phyloP scores from a whole-genome alignment of 2,329 filamentous ascomycete genomes.

The Colletotrichum cordylinicola region DNA sequence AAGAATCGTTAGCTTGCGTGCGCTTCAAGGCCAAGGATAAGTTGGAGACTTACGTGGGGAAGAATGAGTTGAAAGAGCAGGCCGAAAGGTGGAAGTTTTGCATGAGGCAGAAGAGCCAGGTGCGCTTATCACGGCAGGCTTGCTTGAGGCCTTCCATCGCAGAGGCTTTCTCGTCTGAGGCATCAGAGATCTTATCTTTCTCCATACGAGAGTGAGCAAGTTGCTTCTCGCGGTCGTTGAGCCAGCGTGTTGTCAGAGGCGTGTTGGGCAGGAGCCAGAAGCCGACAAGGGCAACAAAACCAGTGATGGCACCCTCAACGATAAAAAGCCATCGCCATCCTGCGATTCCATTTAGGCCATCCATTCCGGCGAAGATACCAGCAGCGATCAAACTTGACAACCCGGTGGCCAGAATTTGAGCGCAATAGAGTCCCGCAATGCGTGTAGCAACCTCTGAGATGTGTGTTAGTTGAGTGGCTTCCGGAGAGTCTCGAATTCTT shows the following conservation, averaged over 20 bases:
- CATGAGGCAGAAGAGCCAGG: slow-evolving; percentile 61
- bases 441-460: slow-evolving; percentile 61
- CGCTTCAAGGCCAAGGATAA: background rate
- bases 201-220: slow-evolving; percentile 54
- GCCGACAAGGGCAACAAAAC: slow-evolving; percentile 63
- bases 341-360: slow-evolving; percentile 57
- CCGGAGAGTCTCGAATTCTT: background rate
- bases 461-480: background rate
- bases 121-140: slow-evolving; percentile 53
- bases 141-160: slow-evolving; percentile 54
- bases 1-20: background rate
- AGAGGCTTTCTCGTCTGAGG: slow-evolving; percentile 39
- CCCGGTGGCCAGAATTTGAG: slow-evolving; percentile 69
- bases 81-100: slow-evolving; percentile 61
- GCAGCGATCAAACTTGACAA: slow-evolving; percentile 71
- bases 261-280: slow-evolving; percentile 60
- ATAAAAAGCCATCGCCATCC: slow-evolving; percentile 71
- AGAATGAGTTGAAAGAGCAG: slow-evolving; percentile 52
- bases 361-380: slow-evolving; percentile 65
- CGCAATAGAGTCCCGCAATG: slow-evolving; percentile 64
- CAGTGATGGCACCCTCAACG: slow-evolving; percentile 64
- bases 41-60: slow-evolving; percentile 36
- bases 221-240: slow-evolving; percentile 51
- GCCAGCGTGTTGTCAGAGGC: slow-evolving; percentile 46
- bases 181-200: slow-evolving; percentile 55